Base-by-base conservation (phyloP, 768 basidiomycete genomes). In the Dacryopinax spathularia region DNA sequence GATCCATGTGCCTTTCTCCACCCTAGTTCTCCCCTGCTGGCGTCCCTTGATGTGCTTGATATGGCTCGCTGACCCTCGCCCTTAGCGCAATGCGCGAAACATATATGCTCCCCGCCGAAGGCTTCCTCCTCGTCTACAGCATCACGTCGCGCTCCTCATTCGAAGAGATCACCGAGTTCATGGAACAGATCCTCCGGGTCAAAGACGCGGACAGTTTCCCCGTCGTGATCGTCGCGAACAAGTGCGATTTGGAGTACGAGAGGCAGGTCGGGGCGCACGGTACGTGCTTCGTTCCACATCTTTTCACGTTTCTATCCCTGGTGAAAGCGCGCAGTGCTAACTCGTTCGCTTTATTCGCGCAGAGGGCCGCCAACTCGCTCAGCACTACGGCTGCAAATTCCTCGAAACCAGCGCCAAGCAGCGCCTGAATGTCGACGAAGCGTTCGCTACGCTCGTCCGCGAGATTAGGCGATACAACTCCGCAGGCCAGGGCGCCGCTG, bases 141-240 rank as follows among this genome's bases (percentile, higher is more conserved):
- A 97, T 96, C 76, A 96, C 95, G n/a, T 93, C 92, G 33, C 86
- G 94, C 68, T 88, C 91, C 74, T 95, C 94, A 48, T 98, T 97
- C 72, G 92, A 97, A 75, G 91, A 97, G 81, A 94, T 97, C 71
- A 88, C 84, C 74, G 89, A 86, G 5, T 96, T 98, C 83, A 89
- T 93, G 71, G 90, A 93, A 72, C 94, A 97, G 72, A 96, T 98
- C 66, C 81, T 94, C 33, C 85, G 95, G 63, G 95, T 97, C 64
- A 98, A 98, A 76, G 95, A 97, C 74, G 89, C 89, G 72, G 94
- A 96, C 71, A 82, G 84, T 5, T 92, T 97, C 81, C 95, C 95
- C 18, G 88, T 95, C 70, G 89, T 98, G 65, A 85, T 97, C 62
- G 91, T 96, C 9, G 95, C 92, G n/a, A 98, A 98, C 80, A 97